Percentiles rank a stretch among this genome's conserved stretches.
These are phyloP conservation scores for Mycena citricolor DNA, from an alignment of 1,284 basidiomycete genomes.

Conservation along the genomic window DNA sequence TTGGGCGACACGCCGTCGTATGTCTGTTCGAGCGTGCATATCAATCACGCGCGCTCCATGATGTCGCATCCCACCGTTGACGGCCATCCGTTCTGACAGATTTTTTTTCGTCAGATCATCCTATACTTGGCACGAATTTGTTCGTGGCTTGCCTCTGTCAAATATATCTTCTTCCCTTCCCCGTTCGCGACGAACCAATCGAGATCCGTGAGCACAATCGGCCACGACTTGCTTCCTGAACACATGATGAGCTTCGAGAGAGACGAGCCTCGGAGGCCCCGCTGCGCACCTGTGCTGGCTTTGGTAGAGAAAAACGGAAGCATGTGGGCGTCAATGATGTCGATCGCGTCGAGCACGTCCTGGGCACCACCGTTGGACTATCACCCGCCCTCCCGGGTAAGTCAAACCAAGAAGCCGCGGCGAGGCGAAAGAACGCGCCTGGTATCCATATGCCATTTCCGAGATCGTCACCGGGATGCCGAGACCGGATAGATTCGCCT, in stretches of 20 bases:
- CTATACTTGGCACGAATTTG: too few relatives aligned
- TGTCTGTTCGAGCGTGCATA: constrained; percentile 30
- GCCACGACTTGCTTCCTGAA: constrained; percentile 59
- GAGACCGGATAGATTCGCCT: constrained; percentile 49
- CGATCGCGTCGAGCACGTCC: constrained; percentile 60
- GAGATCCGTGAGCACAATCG: constrained; percentile 56
- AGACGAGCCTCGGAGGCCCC: too few relatives aligned
- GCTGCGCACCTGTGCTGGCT: constrained; percentile 57
- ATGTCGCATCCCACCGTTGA: constrained; percentile 35
- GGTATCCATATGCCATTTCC: constrained; percentile 50
- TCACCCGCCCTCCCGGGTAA: too few relatives aligned
- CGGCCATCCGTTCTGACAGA: constrained; percentile 73
- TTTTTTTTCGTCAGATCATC: too few relatives aligned
- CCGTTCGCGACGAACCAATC: constrained; percentile 63
- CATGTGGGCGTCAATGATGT: constrained; percentile 71
- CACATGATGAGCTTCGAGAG: too few relatives aligned
- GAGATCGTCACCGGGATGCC: constrained; percentile 68
- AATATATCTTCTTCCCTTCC: constrained; percentile 69
- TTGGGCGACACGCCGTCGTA: constrained; percentile 62
- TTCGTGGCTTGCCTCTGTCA: constrained; percentile 57
- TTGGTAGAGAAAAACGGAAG: constrained; percentile 68
- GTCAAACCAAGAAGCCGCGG: too few relatives aligned
- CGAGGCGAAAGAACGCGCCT: constrained; percentile 27
- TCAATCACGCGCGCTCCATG: too few relatives aligned
- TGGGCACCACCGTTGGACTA: constrained; percentile 52